Evolutionary conservation across 2,329 filamentous ascomycete genomes (phyloP).

Genomic region (Penicillium sp.): DNA sequence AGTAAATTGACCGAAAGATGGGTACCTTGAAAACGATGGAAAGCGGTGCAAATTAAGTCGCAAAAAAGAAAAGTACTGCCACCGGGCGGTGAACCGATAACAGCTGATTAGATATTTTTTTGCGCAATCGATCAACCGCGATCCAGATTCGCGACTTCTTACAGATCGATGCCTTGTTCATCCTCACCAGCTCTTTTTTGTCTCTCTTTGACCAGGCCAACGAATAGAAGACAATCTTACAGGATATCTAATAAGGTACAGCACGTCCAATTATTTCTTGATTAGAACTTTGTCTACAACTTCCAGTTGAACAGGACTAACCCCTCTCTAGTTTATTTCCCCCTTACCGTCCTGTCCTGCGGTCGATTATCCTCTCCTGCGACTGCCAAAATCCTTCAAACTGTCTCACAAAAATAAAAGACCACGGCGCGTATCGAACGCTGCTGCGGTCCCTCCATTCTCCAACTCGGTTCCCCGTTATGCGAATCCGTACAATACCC

Average conservation of each 20-base stretch:
- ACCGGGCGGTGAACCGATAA: conserved; percentile 24
- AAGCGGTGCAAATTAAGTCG: neutral
- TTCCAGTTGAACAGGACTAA: neutral
- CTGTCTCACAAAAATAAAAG: conserved; percentile 16
- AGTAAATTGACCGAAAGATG: neutral
- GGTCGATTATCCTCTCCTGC: neutral
- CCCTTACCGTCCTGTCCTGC: neutral
- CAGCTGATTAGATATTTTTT: conserved; percentile 23
- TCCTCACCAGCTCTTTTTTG: neutral
- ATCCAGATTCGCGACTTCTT: neutral
- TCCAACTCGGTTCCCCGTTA: neutral
- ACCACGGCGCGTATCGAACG: conserved; percentile 12
- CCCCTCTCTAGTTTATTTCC: neutral
- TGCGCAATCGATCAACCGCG: neutral
- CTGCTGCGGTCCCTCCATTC: neutral
- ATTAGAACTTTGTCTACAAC: neutral
- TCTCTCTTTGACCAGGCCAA: neutral
- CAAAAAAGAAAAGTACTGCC: conserved; percentile 31
- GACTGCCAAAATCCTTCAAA: conserved; percentile 4
- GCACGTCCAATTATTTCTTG: neutral
- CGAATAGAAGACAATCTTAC: neutral
- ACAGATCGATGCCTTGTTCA: neutral
- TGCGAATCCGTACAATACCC: conserved; percentile 4
- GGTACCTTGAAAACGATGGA: neutral
- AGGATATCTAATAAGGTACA: neutral